These are phyloP conservation scores for Aspergillus neotritici DNA, from an alignment of 2,329 filamentous ascomycete genomes.

Conservation along the genomic window DNA sequence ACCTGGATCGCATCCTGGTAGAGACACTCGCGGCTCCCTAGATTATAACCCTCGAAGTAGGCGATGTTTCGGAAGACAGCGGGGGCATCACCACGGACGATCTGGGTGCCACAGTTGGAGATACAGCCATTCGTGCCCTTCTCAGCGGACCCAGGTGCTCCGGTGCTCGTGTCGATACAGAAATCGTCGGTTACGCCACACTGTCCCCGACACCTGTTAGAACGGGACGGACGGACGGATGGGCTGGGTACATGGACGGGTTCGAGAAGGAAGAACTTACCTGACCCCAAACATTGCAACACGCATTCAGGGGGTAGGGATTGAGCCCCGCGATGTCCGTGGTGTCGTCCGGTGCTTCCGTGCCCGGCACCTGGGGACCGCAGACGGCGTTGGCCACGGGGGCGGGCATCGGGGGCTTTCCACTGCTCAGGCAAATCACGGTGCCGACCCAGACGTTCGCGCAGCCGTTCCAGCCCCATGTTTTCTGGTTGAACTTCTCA, in stretches of 20 bases:
- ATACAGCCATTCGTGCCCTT: conserved; percentile 36
- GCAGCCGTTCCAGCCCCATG: conserved; percentile 44
- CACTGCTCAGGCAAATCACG: conserved; percentile 39
- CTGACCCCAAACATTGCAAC: conserved; percentile 42
- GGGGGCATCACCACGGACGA: conserved; percentile 24
- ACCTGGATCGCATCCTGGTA: conserved; percentile 22
- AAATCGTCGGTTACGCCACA: conserved; percentile 44
- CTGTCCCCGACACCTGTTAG: too few species aligned
- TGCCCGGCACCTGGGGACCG: conserved; percentile 43
- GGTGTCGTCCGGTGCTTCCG: conserved; percentile 23
- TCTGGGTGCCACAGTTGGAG: conserved; percentile 38
- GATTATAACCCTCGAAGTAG: conserved; percentile 31
- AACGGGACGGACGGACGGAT: too few species aligned
- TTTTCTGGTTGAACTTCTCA: conserved; percentile 36
- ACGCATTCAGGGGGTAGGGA: conserved; percentile 42
- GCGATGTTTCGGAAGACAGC: conserved; percentile 19
- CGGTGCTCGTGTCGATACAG: conserved; percentile 30
- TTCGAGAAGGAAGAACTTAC: too few species aligned
- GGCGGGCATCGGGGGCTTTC: conserved; percentile 38
- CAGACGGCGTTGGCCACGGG: conserved; percentile 36
- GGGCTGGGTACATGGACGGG: too few species aligned
- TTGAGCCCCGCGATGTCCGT: conserved; percentile 38
- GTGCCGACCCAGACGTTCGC: conserved; percentile 22
- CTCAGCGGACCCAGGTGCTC: conserved; percentile 34
- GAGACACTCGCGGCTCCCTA: conserved; percentile 25